These are phyloP conservation scores for Penicillium bialowiezense DNA, from an alignment of 495 filamentous ascomycete genomes.

Conservation along the genomic window DNA sequence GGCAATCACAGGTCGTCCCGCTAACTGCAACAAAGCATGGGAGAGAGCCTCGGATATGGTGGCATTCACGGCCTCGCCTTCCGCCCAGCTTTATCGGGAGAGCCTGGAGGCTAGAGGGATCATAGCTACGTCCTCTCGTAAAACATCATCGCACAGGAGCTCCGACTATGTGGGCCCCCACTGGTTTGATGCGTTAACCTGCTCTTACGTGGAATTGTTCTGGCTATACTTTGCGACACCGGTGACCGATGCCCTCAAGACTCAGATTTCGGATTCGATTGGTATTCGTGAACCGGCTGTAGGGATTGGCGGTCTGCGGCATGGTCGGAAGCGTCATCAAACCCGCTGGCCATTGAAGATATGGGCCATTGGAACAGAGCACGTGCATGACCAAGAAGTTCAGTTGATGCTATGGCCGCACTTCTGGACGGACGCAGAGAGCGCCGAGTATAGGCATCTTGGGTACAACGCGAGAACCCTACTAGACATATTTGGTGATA, in stretches of 20 bases:
- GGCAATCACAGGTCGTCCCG: neutral
- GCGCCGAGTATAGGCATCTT: conserved; percentile 2
- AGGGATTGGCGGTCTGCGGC: neutral
- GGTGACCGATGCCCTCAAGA: conserved; percentile 2
- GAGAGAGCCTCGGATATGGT: conserved; percentile 1
- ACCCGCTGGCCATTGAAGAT: neutral
- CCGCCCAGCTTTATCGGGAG: conserved; percentile 11
- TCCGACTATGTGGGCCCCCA: neutral
- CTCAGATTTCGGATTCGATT: neutral
- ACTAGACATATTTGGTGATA: neutral
- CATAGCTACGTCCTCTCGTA: neutral
- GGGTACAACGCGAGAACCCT: neutral
- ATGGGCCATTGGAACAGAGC: conserved; percentile 7
- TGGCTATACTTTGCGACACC: conserved; percentile 11
- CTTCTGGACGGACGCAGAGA: conserved; percentile 1
- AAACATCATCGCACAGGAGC: neutral
- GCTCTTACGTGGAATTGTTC: conserved; percentile 9
- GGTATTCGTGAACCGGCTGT: conserved; percentile 2
- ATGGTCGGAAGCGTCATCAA: neutral
- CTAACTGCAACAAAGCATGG: conserved; percentile 6
- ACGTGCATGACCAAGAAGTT: conserved; percentile 7
- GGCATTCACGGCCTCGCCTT: conserved; percentile 10
- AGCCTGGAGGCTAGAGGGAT: conserved; percentile 1
- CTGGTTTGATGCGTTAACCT: neutral
- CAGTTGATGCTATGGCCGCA: conserved; percentile 12